Conservation (phyloP, 805 yeast species). For the Candida patagonica region DNA sequence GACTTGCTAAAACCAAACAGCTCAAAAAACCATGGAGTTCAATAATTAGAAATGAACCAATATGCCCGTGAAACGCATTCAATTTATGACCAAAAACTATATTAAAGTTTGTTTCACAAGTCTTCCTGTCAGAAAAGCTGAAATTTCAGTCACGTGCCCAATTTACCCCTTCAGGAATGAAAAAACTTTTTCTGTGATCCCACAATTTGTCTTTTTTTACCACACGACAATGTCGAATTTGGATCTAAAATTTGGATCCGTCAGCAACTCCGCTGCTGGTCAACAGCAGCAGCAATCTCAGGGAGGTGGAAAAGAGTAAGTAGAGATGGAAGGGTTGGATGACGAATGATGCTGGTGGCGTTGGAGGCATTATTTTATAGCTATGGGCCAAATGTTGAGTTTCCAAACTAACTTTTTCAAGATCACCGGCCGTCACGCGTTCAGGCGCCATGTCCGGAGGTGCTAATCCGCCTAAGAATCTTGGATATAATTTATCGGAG, state of each 20-base stretch:
- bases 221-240: conserved; percentile 7
- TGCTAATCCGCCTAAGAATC: conserved; percentile 10
- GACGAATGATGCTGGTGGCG: too few species aligned
- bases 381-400: not conserved
- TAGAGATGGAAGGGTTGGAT: not conserved
- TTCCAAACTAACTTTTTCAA: not conserved
- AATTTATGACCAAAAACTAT: too few species aligned
- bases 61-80: too few species aligned
- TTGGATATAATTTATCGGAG: conserved; percentile 9
- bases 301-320: conserved; percentile 2
- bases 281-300: conserved; percentile 6
- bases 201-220: not conserved
- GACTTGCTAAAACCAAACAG: too few species aligned
- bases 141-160: too few species aligned
- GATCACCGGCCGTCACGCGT: not conserved
- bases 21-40: too few species aligned
- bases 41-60: too few species aligned
- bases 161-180: too few species aligned
- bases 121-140: too few species aligned
- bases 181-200: conserved; percentile 2
- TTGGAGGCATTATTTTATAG: not conserved
- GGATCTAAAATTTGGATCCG: conserved; percentile 10
- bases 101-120: too few species aligned
- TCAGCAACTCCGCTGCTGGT: conserved; percentile 6
- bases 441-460: conserved; percentile 11